phyloP scores from a whole-genome alignment of 2,329 filamentous ascomycete genomes.

The Ophiostoma piceae region DNA sequence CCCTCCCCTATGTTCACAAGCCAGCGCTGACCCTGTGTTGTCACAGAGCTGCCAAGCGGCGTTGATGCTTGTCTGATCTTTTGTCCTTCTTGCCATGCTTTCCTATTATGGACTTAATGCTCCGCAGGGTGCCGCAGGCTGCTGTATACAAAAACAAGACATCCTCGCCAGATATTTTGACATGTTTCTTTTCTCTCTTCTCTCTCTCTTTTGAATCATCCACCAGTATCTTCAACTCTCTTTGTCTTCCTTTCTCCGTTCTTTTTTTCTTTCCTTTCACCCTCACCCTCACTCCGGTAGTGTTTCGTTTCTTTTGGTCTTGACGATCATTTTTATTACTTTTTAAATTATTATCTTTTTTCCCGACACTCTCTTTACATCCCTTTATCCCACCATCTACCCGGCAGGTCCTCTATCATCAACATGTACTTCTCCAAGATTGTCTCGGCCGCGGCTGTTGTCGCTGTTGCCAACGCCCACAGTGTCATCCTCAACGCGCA shows the following conservation, averaged over 20 bases:
- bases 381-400: not conserved
- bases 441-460: slow-evolving; percentile 19
- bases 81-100: not conserved
- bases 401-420: not conserved
- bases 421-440: slow-evolving; percentile 19
- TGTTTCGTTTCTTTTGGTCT: slow-evolving; percentile 16
- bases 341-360: slow-evolving; percentile 7
- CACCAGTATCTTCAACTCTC: not conserved
- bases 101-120: not conserved
- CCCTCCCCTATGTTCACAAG: not conserved
- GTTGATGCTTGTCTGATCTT: slow-evolving; percentile 11
- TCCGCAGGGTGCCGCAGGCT: not conserved
- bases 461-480: slow-evolving; percentile 26
- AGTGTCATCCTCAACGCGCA: slow-evolving; percentile 26
- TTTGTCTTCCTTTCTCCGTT: slow-evolving; percentile 7
- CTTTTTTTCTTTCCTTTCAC: not conserved
- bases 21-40: not conserved
- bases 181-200: not conserved
- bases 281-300: slow-evolving; percentile 15
- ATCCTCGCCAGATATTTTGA: not conserved
- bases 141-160: not conserved
- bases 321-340: slow-evolving; percentile 15
- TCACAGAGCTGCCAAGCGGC: slow-evolving; percentile 8
- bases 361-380: not conserved
- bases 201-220: slow-evolving; percentile 9